Percentiles rank a stretch among this genome's conserved stretches.
Evolutionary conservation across 2,329 filamentous ascomycete species (phyloP).

Genomic region (Colletotrichum zoysiae): DNA sequence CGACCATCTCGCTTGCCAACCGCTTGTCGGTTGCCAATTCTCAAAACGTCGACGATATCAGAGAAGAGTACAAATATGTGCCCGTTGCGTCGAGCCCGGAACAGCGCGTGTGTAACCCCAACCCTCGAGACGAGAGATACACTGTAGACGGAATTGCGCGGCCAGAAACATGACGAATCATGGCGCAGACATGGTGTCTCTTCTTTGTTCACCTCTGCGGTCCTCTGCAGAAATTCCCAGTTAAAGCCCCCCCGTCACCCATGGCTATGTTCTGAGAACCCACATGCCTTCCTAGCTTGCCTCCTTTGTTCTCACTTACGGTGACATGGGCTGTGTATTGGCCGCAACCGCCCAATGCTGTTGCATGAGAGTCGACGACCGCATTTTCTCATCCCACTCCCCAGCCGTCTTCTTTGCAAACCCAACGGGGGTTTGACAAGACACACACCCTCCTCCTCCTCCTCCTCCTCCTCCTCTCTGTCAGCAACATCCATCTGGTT

Average conservation of each 20-base stretch:
- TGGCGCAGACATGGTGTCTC: conserved; percentile 27
- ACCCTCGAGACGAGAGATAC: conserved; percentile 15
- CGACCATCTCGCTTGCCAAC: too few species aligned
- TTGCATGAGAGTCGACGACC: conserved; percentile 33
- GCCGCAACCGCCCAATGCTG: conserved; percentile 41
- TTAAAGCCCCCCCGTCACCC: conserved; percentile 12
- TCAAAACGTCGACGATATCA: not conserved
- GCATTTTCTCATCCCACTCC: conserved; percentile 24
- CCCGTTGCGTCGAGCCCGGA: conserved; percentile 19
- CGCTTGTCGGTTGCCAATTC: not conserved
- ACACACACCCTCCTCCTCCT: conserved; percentile 15
- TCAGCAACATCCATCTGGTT: conserved; percentile 14
- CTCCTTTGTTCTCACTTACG: conserved; percentile 40
- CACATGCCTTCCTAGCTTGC: conserved; percentile 26
- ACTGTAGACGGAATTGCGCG: conserved; percentile 11
- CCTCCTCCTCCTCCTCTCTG: conserved; percentile 17
- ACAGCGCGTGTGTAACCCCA: not conserved
- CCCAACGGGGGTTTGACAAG: not conserved
- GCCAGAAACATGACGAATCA: conserved; percentile 40
- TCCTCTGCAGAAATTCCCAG: conserved; percentile 32
- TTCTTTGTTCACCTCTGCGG: conserved; percentile 36
- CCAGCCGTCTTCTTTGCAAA: conserved; percentile 7
- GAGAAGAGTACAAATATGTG: not conserved
- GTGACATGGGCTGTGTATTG: conserved; percentile 34
- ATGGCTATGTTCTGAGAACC: conserved; percentile 30